Evolutionary conservation across 75 land plant species (phyloP), one percentile per base, ranked within the genome.

Genomic region (Azolla pinnata): DNA sequence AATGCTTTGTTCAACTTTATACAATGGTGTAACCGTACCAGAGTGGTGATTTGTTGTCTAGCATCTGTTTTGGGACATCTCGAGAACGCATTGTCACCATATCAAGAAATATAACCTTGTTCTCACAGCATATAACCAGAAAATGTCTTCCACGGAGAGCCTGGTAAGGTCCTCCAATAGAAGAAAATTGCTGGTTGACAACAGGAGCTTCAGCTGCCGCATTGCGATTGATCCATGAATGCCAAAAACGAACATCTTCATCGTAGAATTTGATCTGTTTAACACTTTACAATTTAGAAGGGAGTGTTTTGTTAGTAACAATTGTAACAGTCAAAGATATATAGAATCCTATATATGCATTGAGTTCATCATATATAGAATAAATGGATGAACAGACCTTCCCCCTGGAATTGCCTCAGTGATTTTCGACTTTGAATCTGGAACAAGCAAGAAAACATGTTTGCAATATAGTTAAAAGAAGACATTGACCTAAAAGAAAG

Each of bases 161-260:
- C 44, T 83, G 74, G 38, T 75, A 80, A 44, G 78, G 84, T 20
- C 82, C 69, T 44, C 67, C 73, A 68, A 73, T 64, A 32, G 83
- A 65, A 45, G 96, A 62, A 21, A 77, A 79, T 29, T 80, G 78
- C 63, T 89, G 79, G 53, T 64, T 75, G 31, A 74, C 78, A 47
- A 88, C 85, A 33, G 81, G 46, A 18, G 92, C 86, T 65, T 77
- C 84, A 54, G 88, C 98, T 38, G 87, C 89, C 67, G 96, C 96
- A 64, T 80, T 62, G 0, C 99, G 91, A 51, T 78, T 83, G 18
- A 81, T 73, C 91, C 91, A 95, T 54, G 80, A 78, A 75, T 89
- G 99, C 99, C 99, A 95, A 74, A 76, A 95, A 17, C 96, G 85
- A 16, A 89, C 96, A 70, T 95, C 99, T 59, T 95, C 99, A 67